Percentiles rank a stretch among this genome's conserved stretches.
Evolutionary conservation across 1,284 basidiomycete species (phyloP).

Genomic region (Marasmius tenuissimus): DNA sequence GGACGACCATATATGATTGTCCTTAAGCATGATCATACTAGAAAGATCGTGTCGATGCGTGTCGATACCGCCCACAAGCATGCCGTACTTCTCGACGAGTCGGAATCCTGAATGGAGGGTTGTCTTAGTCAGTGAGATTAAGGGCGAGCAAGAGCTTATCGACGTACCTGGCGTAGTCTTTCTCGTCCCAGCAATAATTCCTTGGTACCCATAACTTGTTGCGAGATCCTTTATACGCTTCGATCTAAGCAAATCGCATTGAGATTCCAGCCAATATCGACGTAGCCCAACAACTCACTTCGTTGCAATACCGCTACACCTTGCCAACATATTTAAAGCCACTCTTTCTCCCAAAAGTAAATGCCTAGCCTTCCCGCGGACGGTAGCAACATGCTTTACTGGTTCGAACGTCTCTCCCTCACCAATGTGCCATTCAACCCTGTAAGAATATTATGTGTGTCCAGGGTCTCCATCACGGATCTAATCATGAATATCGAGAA

Average conservation of each 20-base stretch:
- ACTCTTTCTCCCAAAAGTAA: constrained; percentile 94
- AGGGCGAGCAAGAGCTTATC: background rate
- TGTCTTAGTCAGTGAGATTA: constrained; percentile 29
- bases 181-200: constrained; percentile 92
- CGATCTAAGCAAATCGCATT: constrained; percentile 52
- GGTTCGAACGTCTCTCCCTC: constrained; percentile 85
- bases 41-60: constrained; percentile 95
- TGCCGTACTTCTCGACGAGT: constrained; percentile 97
- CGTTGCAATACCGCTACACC: constrained; percentile 96
- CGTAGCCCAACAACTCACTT: constrained; percentile 54
- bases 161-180: constrained; percentile 92
- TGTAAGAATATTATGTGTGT: constrained; percentile 30
- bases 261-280: constrained; percentile 1
- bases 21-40: constrained; percentile 99
- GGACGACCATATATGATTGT: constrained; percentile 98
- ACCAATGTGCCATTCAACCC: constrained; percentile 89
- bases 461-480: background rate
- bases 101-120: constrained; percentile 70
- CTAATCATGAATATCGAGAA: constrained; percentile 17
- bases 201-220: constrained; percentile 76
- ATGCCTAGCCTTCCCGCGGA: constrained; percentile 85
- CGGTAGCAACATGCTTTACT: constrained; percentile 88
- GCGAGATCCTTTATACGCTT: constrained; percentile 83
- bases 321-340: constrained; percentile 90
- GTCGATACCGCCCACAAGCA: constrained; percentile 97